These are phyloP conservation scores for Ascobolus immersus DNA, from an alignment of 495 filamentous ascomycete genomes.

Conservation along the genomic window DNA sequence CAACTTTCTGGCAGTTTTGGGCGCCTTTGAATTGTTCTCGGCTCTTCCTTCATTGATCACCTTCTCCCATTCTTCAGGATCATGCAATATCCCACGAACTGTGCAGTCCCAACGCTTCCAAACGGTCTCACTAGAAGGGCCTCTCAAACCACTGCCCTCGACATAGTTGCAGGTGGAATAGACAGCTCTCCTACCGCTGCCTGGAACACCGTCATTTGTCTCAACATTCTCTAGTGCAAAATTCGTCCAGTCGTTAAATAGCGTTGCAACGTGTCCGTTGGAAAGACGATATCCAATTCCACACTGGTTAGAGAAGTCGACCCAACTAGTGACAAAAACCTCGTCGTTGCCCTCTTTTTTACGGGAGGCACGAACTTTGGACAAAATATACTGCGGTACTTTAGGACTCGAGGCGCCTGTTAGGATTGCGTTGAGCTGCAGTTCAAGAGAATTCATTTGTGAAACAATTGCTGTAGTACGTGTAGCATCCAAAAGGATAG, in stretches of 20 bases:
- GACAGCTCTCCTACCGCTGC: slow-evolving; percentile 19
- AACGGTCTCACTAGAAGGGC: background rate
- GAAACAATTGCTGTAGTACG: too few species aligned
- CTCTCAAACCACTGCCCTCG: slow-evolving; percentile 31
- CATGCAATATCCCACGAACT: background rate
- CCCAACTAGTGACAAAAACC: slow-evolving; percentile 57
- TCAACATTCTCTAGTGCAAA: slow-evolving; percentile 36
- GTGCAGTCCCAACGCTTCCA: background rate
- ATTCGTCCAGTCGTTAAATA: slow-evolving; percentile 37
- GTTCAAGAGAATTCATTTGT: too few species aligned
- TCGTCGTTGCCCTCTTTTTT: too few species aligned
- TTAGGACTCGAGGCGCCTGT: too few species aligned
- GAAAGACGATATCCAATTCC: slow-evolving; percentile 67
- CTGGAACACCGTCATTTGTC: background rate
- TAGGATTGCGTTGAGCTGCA: too few species aligned
- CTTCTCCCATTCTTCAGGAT: too few species aligned
- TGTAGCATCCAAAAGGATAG: too few species aligned
- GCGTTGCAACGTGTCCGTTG: slow-evolving; percentile 59
- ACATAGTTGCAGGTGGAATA: slow-evolving; percentile 25
- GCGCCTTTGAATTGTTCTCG: slow-evolving; percentile 53
- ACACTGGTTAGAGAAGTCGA: slow-evolving; percentile 83
- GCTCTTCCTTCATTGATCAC: too few species aligned
- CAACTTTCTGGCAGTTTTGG: slow-evolving; percentile 31
- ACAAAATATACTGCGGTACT: too few species aligned
- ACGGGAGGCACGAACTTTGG: slow-evolving; percentile 8